Percentiles rank a stretch among this genome's conserved stretches.
Conservation (phyloP, 2,329 filamentous ascomycete genomes). For the Colletotrichum limetticola region DNA sequence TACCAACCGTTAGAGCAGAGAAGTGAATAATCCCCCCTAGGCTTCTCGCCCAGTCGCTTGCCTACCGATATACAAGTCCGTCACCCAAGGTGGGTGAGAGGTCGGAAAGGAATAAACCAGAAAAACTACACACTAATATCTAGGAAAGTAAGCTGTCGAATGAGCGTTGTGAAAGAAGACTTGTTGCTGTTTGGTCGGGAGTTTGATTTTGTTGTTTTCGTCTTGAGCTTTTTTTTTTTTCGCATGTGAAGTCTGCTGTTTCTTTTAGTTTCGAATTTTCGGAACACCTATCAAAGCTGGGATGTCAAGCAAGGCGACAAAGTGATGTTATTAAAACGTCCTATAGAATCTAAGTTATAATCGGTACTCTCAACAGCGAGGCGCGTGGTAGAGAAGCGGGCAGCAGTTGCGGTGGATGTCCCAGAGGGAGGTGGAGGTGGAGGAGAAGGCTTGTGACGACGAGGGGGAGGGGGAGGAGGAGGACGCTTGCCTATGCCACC, state of each 20-base stretch:
- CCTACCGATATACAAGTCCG: neutral
- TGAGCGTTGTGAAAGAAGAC: neutral
- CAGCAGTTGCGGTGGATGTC: neutral
- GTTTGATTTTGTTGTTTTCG: neutral
- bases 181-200: neutral
- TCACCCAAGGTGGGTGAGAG: neutral
- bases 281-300: neutral
- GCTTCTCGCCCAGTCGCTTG: neutral
- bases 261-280: neutral
- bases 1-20: neutral
- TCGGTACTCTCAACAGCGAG: slow-evolving; percentile 29
- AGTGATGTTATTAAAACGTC: slow-evolving; percentile 33
- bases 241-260: neutral
- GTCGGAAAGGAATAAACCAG: neutral
- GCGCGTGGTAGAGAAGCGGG: slow-evolving; percentile 5
- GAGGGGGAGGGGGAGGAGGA: slow-evolving; percentile 20
- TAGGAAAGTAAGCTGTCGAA: neutral
- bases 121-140: neutral
- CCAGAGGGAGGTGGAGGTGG: neutral
- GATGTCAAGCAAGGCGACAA: slow-evolving; percentile 17
- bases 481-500: slow-evolving; percentile 31
- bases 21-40: neutral
- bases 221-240: neutral
- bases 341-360: slow-evolving; percentile 32
- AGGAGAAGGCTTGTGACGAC: slow-evolving; percentile 10